Evolutionary conservation across 1,139 yeast genomes (phyloP), one percentile per base, ranked within the genome.

Genomic region (Magnusiomyces tetraspermus): DNA sequence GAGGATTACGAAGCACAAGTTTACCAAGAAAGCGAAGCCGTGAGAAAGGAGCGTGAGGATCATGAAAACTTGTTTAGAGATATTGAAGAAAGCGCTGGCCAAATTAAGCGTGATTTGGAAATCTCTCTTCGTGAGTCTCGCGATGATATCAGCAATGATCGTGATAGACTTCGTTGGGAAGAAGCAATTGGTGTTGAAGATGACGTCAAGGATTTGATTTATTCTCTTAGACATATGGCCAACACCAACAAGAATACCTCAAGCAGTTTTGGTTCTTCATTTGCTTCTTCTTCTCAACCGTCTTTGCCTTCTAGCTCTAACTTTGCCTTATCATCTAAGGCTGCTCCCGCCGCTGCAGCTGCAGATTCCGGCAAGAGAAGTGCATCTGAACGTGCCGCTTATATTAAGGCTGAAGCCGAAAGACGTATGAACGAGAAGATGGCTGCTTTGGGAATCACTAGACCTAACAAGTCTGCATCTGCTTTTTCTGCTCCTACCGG

Each of bases 371-470:
- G 53, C 11, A 58, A 56, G 44, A 61, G 64, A 44, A 59, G 64
- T 73, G 17, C 76, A 77, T 10, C 85, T 80, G 60, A 87, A 54
- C 76, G 96, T 59, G 78, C 94, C 6, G 90, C 90, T 5, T 82
- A 82, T 60, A 83, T 89, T 56, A 88, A 87, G 65, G 96, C 92
- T 13, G 95, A 87, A 63, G 97, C 97, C 0, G 87, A 85, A 61
- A 81, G 84, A 67, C 79, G 88, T 63, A 89, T 90, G 95, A 83
- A 82, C 58, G 97, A 89, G 62, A 76, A 94, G 61, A 75, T 89
- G 64, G 96, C 96, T 1, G 85, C 85, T 58, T 76, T 90, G 55
- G 97, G 97, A 1, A 80, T 87, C 51, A 72, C 78, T 31, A 74
- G 84, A 59, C 67, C 67, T 41, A 55, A 60, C 38, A 59, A 59